Evolutionary conservation across 2,329 filamentous ascomycete species (phyloP), one percentile per base, ranked within the genome.

Genomic region (Periconia macrospinosa): DNA sequence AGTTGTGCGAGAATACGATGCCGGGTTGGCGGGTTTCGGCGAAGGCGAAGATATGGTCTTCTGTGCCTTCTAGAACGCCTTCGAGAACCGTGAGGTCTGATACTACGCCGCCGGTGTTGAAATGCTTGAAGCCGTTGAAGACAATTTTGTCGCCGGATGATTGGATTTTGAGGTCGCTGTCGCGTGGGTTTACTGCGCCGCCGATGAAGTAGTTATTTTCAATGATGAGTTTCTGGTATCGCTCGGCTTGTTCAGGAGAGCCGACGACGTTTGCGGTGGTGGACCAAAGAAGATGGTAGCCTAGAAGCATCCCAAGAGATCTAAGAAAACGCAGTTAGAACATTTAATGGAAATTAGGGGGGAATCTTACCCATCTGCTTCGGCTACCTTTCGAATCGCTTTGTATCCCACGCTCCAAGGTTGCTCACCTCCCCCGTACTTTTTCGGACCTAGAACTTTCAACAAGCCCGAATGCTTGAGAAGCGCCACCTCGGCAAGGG

Each of bases 71-170:
- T n/a, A 81, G 73, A 0, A 84, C 81, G 18, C 86, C 86, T 61
- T 89, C 86, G 0, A 89, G 77, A 0, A 88, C 83, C 0, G 85
- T 87, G 18, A 88, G 71, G 54, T 89, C 86, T 0, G 84, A 87
- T 2, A 89, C 77, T 0, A 87, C 85, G 23, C 85, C 86, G 0
- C 86, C 86, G 0, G 86, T 89, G 63, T 86, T 88, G 76, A 88
- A 88, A 70, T 82, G 78, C 68, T 89, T 89, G 69, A 78, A 79
- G 1, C 86, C 85, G 53, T 83, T 82, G 68, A 86, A 88, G 2
- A 85, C 66, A 14, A 88, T 67, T 2, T 79, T 72, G 3, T 84
- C 80, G 1, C 81, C 83, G 1, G 83, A 76, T 1, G 76, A 69
- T 0, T 76, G 83, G 55, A 86, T 84, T 30, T 77, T 81, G 9